Conservation (phyloP, 2,329 filamentous ascomycete species). For the Colletotrichum lindemuthianum region DNA sequence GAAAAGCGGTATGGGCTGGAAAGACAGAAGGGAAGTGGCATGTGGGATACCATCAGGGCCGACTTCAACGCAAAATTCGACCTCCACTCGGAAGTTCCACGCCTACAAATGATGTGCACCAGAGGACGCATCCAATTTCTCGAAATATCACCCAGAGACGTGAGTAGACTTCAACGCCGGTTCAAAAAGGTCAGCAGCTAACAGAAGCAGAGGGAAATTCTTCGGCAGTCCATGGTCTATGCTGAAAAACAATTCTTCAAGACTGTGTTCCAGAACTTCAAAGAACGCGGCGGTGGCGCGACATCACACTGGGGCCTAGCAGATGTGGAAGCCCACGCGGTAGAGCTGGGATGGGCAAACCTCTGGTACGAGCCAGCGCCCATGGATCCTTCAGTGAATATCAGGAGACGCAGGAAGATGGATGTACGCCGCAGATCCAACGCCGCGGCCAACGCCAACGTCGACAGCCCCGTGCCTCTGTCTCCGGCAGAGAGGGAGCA, state of each 20-base stretch:
- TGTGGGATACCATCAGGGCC: conserved; percentile 65
- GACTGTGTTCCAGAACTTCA: conserved; percentile 54
- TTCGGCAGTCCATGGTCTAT: background rate
- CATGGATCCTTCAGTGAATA: conserved; percentile 49
- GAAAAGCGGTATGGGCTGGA: conserved; percentile 54
- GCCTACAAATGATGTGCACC: conserved; percentile 66
- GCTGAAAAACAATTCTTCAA: conserved; percentile 44
- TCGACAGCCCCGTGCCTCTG: conserved; percentile 22
- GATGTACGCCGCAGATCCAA: conserved; percentile 39
- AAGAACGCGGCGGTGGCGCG: conserved; percentile 59
- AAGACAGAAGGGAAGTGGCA: conserved; percentile 63
- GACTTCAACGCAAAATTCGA: conserved; percentile 51
- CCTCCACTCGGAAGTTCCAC: conserved; percentile 56
- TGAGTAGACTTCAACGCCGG: conserved; percentile 45
- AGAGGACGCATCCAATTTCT: conserved; percentile 60
- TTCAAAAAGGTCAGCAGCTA: conserved; percentile 37
- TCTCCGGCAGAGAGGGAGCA: conserved; percentile 34
- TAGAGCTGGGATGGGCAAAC: conserved; percentile 58
- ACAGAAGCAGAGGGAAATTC: conserved; percentile 53
- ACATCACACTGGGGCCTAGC: conserved; percentile 60
- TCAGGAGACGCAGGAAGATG: conserved; percentile 55
- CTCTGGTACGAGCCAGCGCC: conserved; percentile 43
- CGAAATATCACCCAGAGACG: conserved; percentile 60
- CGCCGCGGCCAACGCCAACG: conserved; percentile 23
- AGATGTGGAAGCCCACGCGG: conserved; percentile 61